phyloP scores from a whole-genome alignment of 192 early-diverging fungal genomes.

The Chytriomyces hyalinus region DNA sequence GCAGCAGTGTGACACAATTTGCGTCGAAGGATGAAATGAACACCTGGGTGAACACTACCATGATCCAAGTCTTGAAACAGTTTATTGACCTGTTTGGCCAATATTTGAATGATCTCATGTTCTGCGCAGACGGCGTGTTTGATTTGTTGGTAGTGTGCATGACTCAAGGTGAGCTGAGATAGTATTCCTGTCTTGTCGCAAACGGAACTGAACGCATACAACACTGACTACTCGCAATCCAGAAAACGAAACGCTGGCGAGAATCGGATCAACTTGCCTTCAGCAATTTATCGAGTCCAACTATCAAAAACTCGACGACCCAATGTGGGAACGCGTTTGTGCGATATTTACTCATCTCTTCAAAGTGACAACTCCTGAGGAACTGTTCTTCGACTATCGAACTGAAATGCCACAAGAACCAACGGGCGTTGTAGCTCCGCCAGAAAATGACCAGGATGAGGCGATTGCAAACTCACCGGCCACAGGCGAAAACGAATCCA shows the following conservation, averaged over 20 bases:
- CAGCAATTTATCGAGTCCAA: conserved; percentile 88
- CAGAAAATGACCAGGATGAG: conserved; percentile 17
- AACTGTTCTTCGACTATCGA: conserved; percentile 65
- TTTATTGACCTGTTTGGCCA: conserved; percentile 83
- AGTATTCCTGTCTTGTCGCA: not conserved
- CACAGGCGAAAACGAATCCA: not conserved
- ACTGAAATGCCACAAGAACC: conserved; percentile 35
- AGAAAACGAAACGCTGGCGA: conserved; percentile 87
- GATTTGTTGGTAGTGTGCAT: conserved; percentile 84
- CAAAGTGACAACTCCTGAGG: conserved; percentile 78
- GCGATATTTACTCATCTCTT: conserved; percentile 75
- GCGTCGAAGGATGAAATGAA: conserved; percentile 84
- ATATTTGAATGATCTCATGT: conserved; percentile 75
- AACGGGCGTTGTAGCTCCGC: conserved; percentile 28
- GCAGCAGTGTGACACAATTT: conserved; percentile 59
- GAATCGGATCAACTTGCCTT: conserved; percentile 88
- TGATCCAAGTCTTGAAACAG: conserved; percentile 89
- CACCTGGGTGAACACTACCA: conserved; percentile 92
- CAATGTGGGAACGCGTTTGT: conserved; percentile 77
- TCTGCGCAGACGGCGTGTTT: conserved; percentile 79
- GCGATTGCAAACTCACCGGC: not conserved
- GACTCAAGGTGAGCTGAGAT: conserved; percentile 67
- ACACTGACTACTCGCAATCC: not conserved
- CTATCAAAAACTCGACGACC: conserved; percentile 69
- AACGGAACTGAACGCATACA: not conserved